Conservation (phyloP, 768 basidiomycete species). For the Thelephora aurantiotincta region DNA sequence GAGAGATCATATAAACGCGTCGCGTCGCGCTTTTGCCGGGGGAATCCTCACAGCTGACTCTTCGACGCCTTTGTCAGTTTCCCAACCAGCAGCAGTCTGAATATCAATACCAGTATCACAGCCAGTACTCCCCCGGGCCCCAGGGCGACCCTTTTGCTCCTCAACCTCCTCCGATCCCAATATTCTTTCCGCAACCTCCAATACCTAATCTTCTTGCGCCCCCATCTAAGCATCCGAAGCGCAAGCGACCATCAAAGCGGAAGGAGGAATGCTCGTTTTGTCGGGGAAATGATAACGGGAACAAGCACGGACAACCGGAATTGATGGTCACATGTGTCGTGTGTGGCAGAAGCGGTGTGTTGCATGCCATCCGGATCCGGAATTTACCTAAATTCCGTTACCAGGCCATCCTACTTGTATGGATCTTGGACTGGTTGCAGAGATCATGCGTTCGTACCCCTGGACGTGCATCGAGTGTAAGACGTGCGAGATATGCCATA, state of each 20-base stretch:
- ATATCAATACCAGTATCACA: conserved; percentile 15
- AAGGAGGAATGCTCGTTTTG: conserved; percentile 74
- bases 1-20: conserved; percentile 33
- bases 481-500: conserved; percentile 73
- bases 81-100: conserved; percentile 5
- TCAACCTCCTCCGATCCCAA: conserved; percentile 33
- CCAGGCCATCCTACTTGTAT: conserved; percentile 84
- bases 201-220: conserved; percentile 7
- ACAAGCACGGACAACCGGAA: conserved; percentile 45
- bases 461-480: conserved; percentile 94
- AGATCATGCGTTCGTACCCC: conserved; percentile 52
- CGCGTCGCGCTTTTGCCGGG: conserved; percentile 40
- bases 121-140: conserved; percentile 58
- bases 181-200: conserved; percentile 25
- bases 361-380: not conserved
- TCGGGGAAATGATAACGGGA: conserved; percentile 44
- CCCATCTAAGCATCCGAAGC: conserved; percentile 28
- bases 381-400: not conserved
- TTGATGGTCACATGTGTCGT: conserved; percentile 64
- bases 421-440: conserved; percentile 40
- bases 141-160: conserved; percentile 78
- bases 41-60: not conserved
- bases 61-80: not conserved
- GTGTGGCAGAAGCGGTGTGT: conserved; percentile 73
- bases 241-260: conserved; percentile 29